Base-by-base conservation (phyloP, 2,329 filamentous ascomycete species). In the Aspergillus intermedius region DNA sequence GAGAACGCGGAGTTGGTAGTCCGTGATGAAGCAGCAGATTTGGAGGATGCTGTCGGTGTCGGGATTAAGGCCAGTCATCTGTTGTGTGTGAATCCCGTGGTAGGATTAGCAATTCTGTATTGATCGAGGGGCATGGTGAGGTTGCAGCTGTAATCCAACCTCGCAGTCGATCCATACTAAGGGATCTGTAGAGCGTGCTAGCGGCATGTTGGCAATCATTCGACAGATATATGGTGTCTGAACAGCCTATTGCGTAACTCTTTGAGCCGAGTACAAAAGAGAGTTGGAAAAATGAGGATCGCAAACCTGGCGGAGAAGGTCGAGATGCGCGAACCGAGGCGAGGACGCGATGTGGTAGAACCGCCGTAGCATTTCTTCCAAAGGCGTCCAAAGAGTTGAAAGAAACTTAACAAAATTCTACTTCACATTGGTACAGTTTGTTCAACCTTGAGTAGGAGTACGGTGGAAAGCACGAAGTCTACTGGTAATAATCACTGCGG, bases 21-120 rank as follows among this genome's bases (percentile, higher is more conserved):
- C 87, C 6, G 93, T 98, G 65, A 98, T 81, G 69, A 94, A 86
- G 73, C 91, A 96, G 69, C 86, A 91, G 49, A 97, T 86, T 61
- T 95, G 90, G 63, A 97, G 82, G 62, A 97, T 93, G 48, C 84
- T 83, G 64, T 97, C 91, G 28, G 75, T 82, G 50, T 87, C 80
- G 1, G 84, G 77, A 67, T 95, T 78, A 6, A 95, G 79, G 19
- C 89, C 89, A 28, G 89, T 97, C 93, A 98, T 98, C 89, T 95
- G 40, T 47, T 34, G 32, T 10, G 34, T n/a, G 7, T 12, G 47
- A 54, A 43, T 48, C 34, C 32, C 35, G 28, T 17, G 30, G 22
- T 32, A 28, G 19, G 19, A 44, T 19, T 43, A 42, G 48, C 19
- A 12, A 9, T 25, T 43, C 10, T 32, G 9, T 32, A 34, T 45